phyloP scores from a whole-genome alignment of 345 rosid genomes.

The Trapa incisa region DNA sequence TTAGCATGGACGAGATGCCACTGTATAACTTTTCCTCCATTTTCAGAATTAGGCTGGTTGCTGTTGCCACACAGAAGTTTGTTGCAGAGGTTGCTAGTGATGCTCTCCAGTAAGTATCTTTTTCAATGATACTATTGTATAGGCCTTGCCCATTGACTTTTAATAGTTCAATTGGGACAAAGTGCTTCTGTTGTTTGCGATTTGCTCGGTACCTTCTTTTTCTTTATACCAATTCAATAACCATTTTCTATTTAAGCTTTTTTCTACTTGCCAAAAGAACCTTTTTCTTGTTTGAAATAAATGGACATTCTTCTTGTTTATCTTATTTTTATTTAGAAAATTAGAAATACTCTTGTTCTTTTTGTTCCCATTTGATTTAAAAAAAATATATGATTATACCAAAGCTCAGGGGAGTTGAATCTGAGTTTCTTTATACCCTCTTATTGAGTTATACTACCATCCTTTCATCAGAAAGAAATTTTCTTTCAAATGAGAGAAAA shows the following conservation, averaged over 20 bases:
- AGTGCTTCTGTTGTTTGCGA: neutral
- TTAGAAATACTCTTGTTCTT: neutral
- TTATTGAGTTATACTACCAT: neutral
- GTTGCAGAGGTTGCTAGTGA: slow-evolving; percentile 87
- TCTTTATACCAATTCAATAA: neutral
- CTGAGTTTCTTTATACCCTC: neutral
- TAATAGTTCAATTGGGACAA: neutral
- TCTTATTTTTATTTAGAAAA: neutral
- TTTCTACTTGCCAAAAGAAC: neutral
- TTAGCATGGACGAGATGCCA: too few relatives aligned
- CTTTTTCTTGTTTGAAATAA: neutral
- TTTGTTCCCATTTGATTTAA: neutral
- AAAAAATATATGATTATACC: neutral
- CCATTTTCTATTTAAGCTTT: neutral
- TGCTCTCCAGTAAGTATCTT: slow-evolving; percentile 31
- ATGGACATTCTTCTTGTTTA: neutral
- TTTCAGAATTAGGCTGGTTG: slow-evolving; percentile 73
- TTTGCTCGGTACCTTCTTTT: neutral
- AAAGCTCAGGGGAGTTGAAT: neutral
- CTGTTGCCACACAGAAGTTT: slow-evolving; percentile 95
- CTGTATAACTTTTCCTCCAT: neutral
- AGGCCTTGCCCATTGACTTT: neutral
- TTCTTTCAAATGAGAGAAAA: neutral
- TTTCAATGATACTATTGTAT: neutral
- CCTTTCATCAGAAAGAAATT: neutral